Conservation (phyloP, 768 basidiomycete genomes). For the Gloeopeniophorella convolvens region DNA sequence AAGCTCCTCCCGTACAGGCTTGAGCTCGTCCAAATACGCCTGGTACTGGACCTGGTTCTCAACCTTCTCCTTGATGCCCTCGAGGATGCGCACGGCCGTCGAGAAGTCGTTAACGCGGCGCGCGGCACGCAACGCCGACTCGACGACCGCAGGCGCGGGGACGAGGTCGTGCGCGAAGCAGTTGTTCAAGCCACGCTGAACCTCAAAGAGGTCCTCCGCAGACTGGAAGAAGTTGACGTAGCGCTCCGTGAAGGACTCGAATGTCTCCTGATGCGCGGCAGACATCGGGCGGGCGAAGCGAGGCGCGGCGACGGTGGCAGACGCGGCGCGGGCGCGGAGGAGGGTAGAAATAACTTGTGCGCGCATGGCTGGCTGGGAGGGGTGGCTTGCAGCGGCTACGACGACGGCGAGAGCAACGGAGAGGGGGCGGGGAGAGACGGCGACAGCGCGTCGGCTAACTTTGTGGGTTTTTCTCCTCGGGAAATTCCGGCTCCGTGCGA, state of each 20-base stretch:
- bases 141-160: slow-evolving; percentile 74
- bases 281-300: slow-evolving; percentile 44
- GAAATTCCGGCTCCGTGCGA: slow-evolving; percentile 11
- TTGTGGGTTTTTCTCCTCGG: slow-evolving; percentile 12
- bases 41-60: slow-evolving; percentile 96
- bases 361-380: slow-evolving; percentile 36
- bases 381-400: slow-evolving; percentile 13
- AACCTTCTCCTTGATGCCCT: slow-evolving; percentile 95
- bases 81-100: slow-evolving; percentile 92
- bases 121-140: slow-evolving; percentile 81
- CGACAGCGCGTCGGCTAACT: slow-evolving; percentile 2
- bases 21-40: slow-evolving; percentile 88
- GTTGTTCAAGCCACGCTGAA: slow-evolving; percentile 98
- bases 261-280: slow-evolving; percentile 78
- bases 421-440: not conserved
- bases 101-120: slow-evolving; percentile 95
- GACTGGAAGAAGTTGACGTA: slow-evolving; percentile 91
- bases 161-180: slow-evolving; percentile 99
- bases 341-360: slow-evolving; percentile 53
- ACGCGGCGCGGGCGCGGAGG: slow-evolving; percentile 55
- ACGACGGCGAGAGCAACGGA: not conserved
- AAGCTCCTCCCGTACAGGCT: slow-evolving; percentile 82
- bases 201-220: slow-evolving; percentile 95
- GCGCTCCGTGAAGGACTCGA: slow-evolving; percentile 90
- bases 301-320: slow-evolving; percentile 35